Percentiles rank a stretch among this genome's conserved stretches.
phyloP scores from a whole-genome alignment of 2,329 filamentous ascomycete genomes.

The Paracorniculantispora psalliotae region DNA sequence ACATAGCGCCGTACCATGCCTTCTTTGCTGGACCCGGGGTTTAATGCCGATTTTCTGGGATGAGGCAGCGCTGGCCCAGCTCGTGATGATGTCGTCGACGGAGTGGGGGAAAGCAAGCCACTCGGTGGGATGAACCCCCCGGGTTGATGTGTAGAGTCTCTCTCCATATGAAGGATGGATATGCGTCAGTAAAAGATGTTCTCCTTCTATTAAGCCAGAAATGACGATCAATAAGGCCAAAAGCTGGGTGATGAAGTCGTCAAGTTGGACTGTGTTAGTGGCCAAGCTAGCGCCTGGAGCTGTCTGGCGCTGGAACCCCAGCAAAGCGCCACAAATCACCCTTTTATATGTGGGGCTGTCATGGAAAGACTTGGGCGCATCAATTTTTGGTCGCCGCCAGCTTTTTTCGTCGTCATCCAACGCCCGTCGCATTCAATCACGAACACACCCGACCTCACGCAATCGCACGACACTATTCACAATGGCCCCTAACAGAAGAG shows the following conservation, averaged over 20 bases:
- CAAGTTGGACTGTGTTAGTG: slow-evolving; percentile 4
- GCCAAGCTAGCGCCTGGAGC: not conserved
- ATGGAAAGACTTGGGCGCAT: slow-evolving; percentile 2
- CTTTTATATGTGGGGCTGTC: slow-evolving; percentile 12
- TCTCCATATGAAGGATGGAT: slow-evolving; percentile 21
- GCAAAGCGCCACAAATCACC: slow-evolving; percentile 4
- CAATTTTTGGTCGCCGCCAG: not conserved
- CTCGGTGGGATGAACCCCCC: slow-evolving; percentile 49
- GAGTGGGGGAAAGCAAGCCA: slow-evolving; percentile 50
- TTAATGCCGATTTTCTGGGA: slow-evolving; percentile 48
- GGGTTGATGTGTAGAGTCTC: slow-evolving; percentile 22
- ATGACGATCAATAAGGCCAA: not conserved
- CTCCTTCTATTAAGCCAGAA: not conserved
- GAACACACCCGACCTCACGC: not conserved
- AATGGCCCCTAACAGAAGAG: slow-evolving; percentile 59
- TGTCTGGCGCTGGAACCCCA: not conserved
- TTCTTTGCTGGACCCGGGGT: slow-evolving; percentile 55
- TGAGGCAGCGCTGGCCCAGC: slow-evolving; percentile 44
- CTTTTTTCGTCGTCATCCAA: not conserved
- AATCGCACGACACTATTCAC: slow-evolving; percentile 16
- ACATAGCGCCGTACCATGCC: slow-evolving; percentile 55
- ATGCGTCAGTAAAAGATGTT: too few species aligned
- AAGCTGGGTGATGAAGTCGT: not conserved
- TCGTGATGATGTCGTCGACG: slow-evolving; percentile 41
- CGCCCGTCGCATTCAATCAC: slow-evolving; percentile 8